Evolutionary conservation across 306 rosid species (phyloP).

Genomic region (Vachellia pachyceras): DNA sequence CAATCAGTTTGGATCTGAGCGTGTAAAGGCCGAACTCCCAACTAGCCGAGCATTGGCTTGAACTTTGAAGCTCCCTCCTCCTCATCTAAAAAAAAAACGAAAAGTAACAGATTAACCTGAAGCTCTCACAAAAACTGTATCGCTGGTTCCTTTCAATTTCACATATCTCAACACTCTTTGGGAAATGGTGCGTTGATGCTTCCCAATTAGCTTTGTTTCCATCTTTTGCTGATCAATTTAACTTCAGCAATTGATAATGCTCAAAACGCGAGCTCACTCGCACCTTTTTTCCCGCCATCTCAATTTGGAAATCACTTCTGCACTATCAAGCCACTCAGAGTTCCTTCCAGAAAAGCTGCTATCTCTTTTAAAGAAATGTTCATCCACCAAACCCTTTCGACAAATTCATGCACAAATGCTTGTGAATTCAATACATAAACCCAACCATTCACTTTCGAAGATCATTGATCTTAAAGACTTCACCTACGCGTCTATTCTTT

Average conservation of each 20-base stretch:
- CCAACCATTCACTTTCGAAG: slow-evolving; percentile 70
- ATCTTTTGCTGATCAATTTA: neutral
- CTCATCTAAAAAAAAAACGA: too few species aligned
- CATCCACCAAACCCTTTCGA: slow-evolving; percentile 47
- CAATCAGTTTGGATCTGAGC: too few species aligned
- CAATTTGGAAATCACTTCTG: neutral
- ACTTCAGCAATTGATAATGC: neutral
- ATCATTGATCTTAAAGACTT: slow-evolving; percentile 60
- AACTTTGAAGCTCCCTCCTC: too few species aligned
- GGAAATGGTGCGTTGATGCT: neutral
- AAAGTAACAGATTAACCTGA: neutral
- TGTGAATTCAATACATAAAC: slow-evolving; percentile 59
- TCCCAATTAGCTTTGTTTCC: neutral
- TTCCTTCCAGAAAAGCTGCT: slow-evolving; percentile 37
- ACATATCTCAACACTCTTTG: neutral
- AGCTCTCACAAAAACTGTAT: neutral
- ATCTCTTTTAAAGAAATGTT: slow-evolving; percentile 54
- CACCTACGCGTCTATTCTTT: slow-evolving; percentile 59
- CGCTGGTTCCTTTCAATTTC: neutral
- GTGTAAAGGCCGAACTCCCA: too few species aligned
- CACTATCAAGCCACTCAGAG: neutral
- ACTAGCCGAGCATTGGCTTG: too few species aligned
- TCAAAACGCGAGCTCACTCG: neutral
- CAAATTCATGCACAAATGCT: slow-evolving; percentile 81
- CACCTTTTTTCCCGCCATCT: slow-evolving; percentile 9